Conservation (phyloP, 176 grass and related monocot species). For the Oryza glumipatula region DNA sequence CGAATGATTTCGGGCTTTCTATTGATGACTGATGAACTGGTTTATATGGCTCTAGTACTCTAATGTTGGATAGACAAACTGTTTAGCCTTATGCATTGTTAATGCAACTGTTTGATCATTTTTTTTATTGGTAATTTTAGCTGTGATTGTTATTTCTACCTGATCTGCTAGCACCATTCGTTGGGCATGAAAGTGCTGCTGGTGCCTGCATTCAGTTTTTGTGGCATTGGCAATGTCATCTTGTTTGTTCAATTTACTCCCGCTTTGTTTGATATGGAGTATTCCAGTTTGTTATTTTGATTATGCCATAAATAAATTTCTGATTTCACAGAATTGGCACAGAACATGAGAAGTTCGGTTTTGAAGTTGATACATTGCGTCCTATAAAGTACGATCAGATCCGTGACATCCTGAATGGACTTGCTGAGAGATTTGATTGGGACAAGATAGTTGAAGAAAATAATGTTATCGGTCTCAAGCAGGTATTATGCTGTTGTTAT, state of each 20-base stretch:
- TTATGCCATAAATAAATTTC: not conserved
- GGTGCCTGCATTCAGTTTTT: not conserved
- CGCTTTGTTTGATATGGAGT: not conserved
- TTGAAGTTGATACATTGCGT: conserved; percentile 79
- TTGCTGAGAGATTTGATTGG: conserved; percentile 92
- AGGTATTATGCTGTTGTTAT: conserved; percentile 52
- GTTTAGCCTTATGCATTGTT: not conserved
- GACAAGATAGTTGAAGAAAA: conserved; percentile 89
- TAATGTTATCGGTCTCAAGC: conserved; percentile 85
- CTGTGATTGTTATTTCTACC: not conserved
- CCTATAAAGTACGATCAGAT: conserved; percentile 96
- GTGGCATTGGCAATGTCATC: not conserved
- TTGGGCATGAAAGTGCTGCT: not conserved
- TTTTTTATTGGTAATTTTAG: not conserved
- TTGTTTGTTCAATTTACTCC: not conserved
- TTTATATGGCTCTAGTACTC: not conserved
- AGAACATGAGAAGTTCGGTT: conserved; percentile 98
- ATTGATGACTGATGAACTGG: not conserved
- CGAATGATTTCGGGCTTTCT: not conserved
- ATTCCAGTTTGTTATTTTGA: not conserved
- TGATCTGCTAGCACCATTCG: not conserved
- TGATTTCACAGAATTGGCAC: conserved; percentile 85
- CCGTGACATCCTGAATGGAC: conserved; percentile 75
- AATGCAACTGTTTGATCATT: not conserved
- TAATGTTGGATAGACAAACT: not conserved